A percentile compares a stretch with the other conserved stretches of the same genome.
These are phyloP conservation scores for Rhizopogon sp. DNA, from an alignment of 768 basidiomycete genomes.

Conservation along the genomic window DNA sequence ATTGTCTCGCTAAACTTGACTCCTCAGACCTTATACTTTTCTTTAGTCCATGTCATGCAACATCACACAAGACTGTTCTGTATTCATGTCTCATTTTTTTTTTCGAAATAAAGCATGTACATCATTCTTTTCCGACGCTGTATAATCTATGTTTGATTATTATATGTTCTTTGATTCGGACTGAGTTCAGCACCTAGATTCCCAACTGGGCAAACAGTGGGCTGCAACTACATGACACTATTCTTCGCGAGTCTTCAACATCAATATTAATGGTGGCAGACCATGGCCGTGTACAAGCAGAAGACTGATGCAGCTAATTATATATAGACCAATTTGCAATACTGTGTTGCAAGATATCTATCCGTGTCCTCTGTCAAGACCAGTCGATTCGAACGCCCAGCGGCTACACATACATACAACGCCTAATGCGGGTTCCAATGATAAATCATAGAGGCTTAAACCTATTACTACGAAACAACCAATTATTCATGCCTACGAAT, in stretches of 20 bases:
- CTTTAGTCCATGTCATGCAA: neutral
- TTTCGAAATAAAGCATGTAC: neutral
- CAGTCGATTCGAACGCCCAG: too few relatives aligned
- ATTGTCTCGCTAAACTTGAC: neutral
- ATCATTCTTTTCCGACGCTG: neutral
- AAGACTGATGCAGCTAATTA: too few relatives aligned
- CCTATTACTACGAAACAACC: too few relatives aligned
- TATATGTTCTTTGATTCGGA: neutral
- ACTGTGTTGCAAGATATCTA: too few relatives aligned
- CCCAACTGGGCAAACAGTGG: neutral
- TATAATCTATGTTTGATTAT: neutral
- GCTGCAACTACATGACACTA: too few relatives aligned
- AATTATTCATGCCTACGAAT: slow-evolving; percentile 19
- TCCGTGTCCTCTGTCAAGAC: too few relatives aligned
- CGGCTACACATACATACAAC: too few relatives aligned
- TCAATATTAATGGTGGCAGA: too few relatives aligned
- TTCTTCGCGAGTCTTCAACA: neutral
- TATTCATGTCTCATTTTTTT: too few relatives aligned
- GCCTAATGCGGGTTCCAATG: too few relatives aligned
- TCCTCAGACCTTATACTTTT: neutral
- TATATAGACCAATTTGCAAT: too few relatives aligned
- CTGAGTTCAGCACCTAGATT: neutral
- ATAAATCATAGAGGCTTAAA: too few relatives aligned
- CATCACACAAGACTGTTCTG: neutral
- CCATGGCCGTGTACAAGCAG: neutral